Conservation (phyloP, 345 rosid species). For the Adansonia digitata region DNA sequence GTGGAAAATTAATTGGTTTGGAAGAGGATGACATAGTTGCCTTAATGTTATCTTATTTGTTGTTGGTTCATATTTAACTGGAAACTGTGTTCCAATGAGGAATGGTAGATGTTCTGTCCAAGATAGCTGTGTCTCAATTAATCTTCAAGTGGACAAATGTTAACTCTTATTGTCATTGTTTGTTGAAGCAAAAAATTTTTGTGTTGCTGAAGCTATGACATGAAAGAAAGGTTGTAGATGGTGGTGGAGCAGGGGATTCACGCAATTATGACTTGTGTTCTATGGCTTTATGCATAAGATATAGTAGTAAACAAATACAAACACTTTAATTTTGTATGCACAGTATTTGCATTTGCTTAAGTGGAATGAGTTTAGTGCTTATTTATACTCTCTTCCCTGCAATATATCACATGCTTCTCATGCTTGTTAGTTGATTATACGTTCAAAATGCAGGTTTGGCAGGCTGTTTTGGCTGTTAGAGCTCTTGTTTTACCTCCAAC, state of each 20-base stretch:
- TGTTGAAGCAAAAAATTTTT: background rate
- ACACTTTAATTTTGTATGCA: background rate
- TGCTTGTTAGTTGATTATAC: background rate
- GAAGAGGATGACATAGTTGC: background rate
- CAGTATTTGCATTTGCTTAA: background rate
- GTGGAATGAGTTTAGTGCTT: background rate
- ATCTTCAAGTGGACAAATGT: background rate
- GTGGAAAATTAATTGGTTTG: background rate
- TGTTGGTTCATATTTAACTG: background rate
- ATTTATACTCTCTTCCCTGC: background rate
- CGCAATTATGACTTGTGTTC: background rate
- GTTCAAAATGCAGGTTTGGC: slow-evolving; percentile 66
- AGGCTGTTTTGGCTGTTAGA: background rate
- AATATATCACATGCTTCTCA: background rate
- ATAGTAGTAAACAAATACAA: background rate
- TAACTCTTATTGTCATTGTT: background rate
- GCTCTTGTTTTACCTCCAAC: slow-evolving; percentile 57
- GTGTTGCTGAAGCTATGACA: background rate
- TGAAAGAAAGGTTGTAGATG: background rate
- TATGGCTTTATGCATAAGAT: background rate
- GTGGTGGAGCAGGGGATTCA: background rate
- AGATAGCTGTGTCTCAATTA: background rate
- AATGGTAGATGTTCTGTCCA: background rate
- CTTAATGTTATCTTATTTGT: background rate
- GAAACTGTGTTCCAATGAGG: background rate